Base-by-base conservation (phyloP, 2,329 filamentous ascomycete genomes). In the Cordyceps javanica region DNA sequence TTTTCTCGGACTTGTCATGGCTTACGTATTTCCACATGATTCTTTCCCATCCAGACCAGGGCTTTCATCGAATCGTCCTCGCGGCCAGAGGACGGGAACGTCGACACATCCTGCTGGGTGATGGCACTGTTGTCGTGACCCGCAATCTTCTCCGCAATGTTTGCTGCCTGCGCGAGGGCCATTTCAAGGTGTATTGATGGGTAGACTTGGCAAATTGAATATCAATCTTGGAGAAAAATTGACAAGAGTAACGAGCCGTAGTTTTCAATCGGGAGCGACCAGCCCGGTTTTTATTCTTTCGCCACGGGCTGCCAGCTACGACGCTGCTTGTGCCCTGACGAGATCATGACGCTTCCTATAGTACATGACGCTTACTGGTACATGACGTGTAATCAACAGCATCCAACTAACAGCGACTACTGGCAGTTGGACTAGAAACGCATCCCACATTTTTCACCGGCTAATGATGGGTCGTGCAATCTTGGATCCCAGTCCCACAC, bases 1-100 rank as follows among this genome's bases (percentile, higher is more conserved):
- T 14, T 49, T 48, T 30, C 13, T 14, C 10, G 7, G 23, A 16
- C n/a, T 10, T 4, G 14, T 34, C 1, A 57, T 5, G 14, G 11
- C 9, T 3, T 69, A 84, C 81, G 74, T 19, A 95, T 77, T 67
- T 88, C 73, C 48, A 96, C 89, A 30, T 77, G 82, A 66, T 91
- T 89, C 77, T 93, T 94, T 54, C 89, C 88, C 72, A 88, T 84
- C 91, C 91, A 96, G 2, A 82, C 82, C 14, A 95, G 73, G 0
- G 91, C 91, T 70, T 90, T 88, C 88, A 96, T 94, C 16, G 73
- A 87, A 64, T 85, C 81, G 5, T 70, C 74, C 3, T 71, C 73
- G 59, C 87, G 77, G 5, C 75, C 75, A 89, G 62, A 86, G 86
- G n/a, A n/a, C n/a, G 60, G 81, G 75, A 50, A 59, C 11, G 41